Evolutionary conservation across 371 early-diverging fungal genomes (phyloP), one percentile per base, ranked within the genome.

Genomic region (Circinella minor): DNA sequence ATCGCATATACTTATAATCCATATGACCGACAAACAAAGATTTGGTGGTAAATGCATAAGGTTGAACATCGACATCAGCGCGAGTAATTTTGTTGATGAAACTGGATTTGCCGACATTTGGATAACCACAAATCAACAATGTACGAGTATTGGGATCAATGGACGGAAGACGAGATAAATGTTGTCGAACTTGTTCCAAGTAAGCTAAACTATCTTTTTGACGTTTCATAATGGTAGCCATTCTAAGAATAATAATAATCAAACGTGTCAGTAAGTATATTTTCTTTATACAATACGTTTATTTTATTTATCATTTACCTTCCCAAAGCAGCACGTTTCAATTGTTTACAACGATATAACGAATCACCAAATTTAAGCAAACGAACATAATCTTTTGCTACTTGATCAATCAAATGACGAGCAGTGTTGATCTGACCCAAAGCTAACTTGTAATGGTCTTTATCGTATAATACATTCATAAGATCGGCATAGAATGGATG

Each of bases 31-130:
- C 99, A 86, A 99, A 99, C 70, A 99, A 88, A 15, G 96, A 96
- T 87, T 99, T 99, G 67, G 99, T 99, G 48, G 99, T 99, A 89
- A 99, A 99, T 37, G 99, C 99, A 82, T 99, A 99, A 18, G 99
- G 99, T 83, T 99, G 99, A 3, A 99, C 99, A 73, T 99, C 99
- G 17, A 99, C 99, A 77, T 99, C 97, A 36, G 99, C 99, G 74
- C 99, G 91, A 11, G 99, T 98, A 48, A 99, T 90, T 86, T 99
- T 99, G 93, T 99, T 99, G 91, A 99, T 98, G 84, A 99, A 99
- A 67, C 96, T 95, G 57, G 99, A 99, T 81, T 99, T 99, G 71
- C 99, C 99, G 36, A 99, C 99, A 83, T 99, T 99, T 36, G 99
- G 99, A 85, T 99, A 99, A 66, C 99, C 99, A 86, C 99, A 99